Conservation (phyloP, 441 rosid species). For the Kokia cookei region DNA sequence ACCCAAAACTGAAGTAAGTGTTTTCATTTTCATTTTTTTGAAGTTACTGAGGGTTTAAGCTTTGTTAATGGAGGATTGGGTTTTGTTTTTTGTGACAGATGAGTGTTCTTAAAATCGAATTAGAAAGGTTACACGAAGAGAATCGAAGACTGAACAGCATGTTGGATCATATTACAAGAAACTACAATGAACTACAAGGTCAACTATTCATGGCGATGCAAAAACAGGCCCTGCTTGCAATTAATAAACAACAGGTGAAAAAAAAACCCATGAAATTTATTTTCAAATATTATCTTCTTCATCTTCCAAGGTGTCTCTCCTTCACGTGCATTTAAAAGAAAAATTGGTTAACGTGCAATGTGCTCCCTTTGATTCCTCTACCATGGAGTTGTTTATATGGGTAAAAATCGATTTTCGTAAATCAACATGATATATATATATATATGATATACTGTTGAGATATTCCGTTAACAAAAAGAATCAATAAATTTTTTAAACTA, state of each 20-base stretch:
- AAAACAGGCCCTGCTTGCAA: slow-evolving; percentile 35
- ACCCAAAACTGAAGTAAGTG: slow-evolving; percentile 34
- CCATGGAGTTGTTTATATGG: too few relatives aligned
- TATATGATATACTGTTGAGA: too few relatives aligned
- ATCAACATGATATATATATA: too few relatives aligned
- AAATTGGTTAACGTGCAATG: slow-evolving; percentile 28
- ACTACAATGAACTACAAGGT: slow-evolving; percentile 49
- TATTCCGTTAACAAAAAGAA: too few relatives aligned
- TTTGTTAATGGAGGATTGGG: background rate
- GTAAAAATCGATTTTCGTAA: accelerated
- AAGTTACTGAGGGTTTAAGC: background rate
- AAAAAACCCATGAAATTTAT: background rate
- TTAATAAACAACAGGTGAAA: slow-evolving; percentile 35
- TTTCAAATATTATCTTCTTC: background rate
- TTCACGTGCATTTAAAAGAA: background rate
- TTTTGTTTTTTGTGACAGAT: background rate
- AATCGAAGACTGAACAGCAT: slow-evolving; percentile 47
- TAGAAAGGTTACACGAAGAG: slow-evolving; percentile 59
- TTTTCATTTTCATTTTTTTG: background rate
- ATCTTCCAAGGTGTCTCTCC: background rate
- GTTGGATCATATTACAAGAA: slow-evolving; percentile 51
- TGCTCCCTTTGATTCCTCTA: background rate
- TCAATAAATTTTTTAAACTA: too few relatives aligned
- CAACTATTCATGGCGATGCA: slow-evolving; percentile 58
- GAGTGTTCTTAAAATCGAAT: slow-evolving; percentile 33